Evolutionary conservation across 805 yeast species (phyloP).

Genomic region (Suhomyces sp.): DNA sequence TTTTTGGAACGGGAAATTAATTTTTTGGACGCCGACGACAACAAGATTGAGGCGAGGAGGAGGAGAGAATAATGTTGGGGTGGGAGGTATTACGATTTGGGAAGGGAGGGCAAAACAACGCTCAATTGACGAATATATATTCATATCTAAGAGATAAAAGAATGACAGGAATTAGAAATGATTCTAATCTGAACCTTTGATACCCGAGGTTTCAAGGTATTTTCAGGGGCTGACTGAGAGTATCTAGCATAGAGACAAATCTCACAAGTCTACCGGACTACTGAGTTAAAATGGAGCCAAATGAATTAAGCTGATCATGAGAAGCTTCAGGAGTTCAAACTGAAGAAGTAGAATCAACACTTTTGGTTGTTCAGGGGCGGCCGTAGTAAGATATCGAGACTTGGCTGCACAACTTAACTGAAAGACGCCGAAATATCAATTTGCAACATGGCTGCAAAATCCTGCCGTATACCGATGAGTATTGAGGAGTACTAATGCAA

Average conservation of each 20-base stretch:
- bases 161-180: neutral
- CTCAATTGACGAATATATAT: neutral
- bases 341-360: no score
- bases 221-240: neutral
- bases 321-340: no score
- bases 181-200: no score
- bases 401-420: neutral
- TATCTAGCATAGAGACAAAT: no score
- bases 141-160: neutral
- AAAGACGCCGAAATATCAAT: neutral
- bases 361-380: no score
- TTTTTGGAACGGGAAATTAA: constrained; percentile 1
- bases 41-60: neutral
- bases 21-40: constrained; percentile 3
- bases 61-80: neutral
- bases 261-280: no score
- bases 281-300: no score
- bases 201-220: neutral
- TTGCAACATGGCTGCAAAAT: neutral
- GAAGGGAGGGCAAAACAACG: neutral
- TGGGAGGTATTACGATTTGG: neutral
- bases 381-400: neutral
- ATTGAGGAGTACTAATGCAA: neutral
- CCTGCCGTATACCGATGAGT: neutral
- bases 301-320: no score